Evolutionary conservation across 768 basidiomycete species (phyloP), one percentile per base, ranked within the genome.

Genomic region (Epithele typhae): DNA sequence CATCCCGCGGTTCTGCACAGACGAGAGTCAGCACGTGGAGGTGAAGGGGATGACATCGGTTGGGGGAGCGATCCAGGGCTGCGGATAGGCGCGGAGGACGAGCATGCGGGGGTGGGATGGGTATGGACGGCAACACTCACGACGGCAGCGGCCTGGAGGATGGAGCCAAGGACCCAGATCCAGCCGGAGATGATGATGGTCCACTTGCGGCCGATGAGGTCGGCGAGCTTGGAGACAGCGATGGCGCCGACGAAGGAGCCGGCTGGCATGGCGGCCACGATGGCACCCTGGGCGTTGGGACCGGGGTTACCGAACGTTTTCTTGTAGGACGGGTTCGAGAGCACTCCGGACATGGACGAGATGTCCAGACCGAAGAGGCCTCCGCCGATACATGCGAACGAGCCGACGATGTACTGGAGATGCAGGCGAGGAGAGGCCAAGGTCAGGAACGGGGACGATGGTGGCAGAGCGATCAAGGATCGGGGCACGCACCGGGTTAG

Each of bases 301-400:
- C 62, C 58, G 4, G 83, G 84, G 51, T 63, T 49, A n/a, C 56
- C 57, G 50, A 66, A 68, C 8, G 55, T 55, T 33, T 51, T 54
- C 49, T 59, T 59, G 56, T 68, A 68, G 18, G 65, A 62, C 30
- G 66, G 49, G 43, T 68, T 68, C 63, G 66, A 82, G 54, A 87
- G 65, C 42, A 87, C 83, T 7, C 81, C 84, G 41, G 85, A 84
- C 85, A 87, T 87, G 59, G 84, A 87, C 57, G 84, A 84, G 59
- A 88, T 86, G 71, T 88, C 86, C 69, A 88, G 62, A 62, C 86
- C 86, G 59, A 87, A 88, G 30, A 88, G 76, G 40, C 82, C 82
- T 54, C 85, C 84, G 30, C 86, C 85, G 52, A 88, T 87, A 62
- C 86, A 88, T 64, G 86, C 85, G 65, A 88, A 88, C 15, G 82